Percentiles rank a stretch among this genome's conserved stretches.
phyloP scores from a whole-genome alignment of 257 asterid genomes.

The Oldenlandia corymbosa region DNA sequence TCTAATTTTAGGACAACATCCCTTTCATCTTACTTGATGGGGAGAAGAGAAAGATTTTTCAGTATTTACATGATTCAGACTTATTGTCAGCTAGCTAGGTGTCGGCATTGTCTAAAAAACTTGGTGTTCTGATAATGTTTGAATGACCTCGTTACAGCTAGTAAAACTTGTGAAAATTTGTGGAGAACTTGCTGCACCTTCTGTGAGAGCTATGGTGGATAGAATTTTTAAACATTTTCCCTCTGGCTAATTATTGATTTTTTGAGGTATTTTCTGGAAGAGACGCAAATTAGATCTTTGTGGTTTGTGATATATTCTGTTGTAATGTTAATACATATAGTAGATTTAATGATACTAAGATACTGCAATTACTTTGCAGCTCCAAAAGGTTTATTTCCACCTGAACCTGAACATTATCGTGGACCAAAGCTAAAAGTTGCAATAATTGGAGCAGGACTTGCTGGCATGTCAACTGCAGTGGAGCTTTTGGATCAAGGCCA shows the following conservation, averaged over 20 bases:
- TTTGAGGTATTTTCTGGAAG: not conserved
- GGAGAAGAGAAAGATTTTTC: not conserved
- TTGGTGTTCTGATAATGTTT: not conserved
- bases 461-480: conserved; percentile 99
- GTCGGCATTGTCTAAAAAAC: not conserved
- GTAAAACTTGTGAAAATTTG: not conserved
- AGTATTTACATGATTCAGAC: not conserved
- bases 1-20: not conserved
- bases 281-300: not conserved
- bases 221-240: not conserved
- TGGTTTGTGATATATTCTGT: not conserved
- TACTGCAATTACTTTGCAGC: conserved; percentile 47
- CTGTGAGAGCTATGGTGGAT: not conserved
- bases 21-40: not conserved
- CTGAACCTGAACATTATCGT: conserved; percentile 85
- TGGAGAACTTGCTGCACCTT: not conserved
- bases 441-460: conserved; percentile 95
- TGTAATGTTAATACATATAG: not conserved
- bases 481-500: conserved; percentile 99
- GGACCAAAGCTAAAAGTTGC: conserved; percentile 98
- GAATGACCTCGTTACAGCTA: not conserved
- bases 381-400: conserved; percentile 96
- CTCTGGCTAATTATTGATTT: not conserved
- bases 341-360: conserved; percentile 6
- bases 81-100: too few relatives aligned